Percentiles rank a stretch among this genome's conserved stretches.
Conservation (phyloP, 345 rosid genomes). For the Populus deltoides region DNA sequence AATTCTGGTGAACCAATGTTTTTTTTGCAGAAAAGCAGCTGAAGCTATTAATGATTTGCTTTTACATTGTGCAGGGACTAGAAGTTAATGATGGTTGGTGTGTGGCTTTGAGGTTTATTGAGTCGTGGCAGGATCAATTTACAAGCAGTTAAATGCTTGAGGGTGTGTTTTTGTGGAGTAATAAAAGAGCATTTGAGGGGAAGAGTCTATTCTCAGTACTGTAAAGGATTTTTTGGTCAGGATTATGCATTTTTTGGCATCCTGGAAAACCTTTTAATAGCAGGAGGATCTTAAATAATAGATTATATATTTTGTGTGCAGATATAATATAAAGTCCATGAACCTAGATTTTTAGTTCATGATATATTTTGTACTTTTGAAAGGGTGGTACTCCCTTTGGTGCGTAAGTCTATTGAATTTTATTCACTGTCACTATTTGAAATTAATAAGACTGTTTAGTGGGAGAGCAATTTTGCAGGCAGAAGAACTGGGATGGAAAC, state of each 20-base stretch:
- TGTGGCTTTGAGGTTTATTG: neutral
- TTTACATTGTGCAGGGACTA: neutral
- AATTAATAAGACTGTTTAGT: neutral
- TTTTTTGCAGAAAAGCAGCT: neutral
- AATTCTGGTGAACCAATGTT: neutral
- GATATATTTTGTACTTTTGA: neutral
- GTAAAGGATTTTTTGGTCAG: neutral
- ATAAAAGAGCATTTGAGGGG: neutral
- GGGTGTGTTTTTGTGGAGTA: neutral
- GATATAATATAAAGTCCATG: neutral
- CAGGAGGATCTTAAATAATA: neutral
- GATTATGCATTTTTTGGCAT: neutral
- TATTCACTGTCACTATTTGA: neutral
- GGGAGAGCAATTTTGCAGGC: neutral
- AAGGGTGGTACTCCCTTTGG: neutral
- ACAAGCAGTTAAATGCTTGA: neutral
- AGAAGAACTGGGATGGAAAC: conserved; percentile 3
- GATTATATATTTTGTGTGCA: neutral
- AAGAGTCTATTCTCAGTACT: neutral
- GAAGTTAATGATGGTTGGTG: neutral
- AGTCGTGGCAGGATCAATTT: neutral
- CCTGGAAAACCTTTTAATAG: neutral
- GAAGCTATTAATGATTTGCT: neutral
- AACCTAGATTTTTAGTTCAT: neutral
- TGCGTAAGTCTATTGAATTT: neutral